Base-by-base conservation (phyloP, 2,329 filamentous ascomycete genomes). In the Colletotrichum chlorophyti region DNA sequence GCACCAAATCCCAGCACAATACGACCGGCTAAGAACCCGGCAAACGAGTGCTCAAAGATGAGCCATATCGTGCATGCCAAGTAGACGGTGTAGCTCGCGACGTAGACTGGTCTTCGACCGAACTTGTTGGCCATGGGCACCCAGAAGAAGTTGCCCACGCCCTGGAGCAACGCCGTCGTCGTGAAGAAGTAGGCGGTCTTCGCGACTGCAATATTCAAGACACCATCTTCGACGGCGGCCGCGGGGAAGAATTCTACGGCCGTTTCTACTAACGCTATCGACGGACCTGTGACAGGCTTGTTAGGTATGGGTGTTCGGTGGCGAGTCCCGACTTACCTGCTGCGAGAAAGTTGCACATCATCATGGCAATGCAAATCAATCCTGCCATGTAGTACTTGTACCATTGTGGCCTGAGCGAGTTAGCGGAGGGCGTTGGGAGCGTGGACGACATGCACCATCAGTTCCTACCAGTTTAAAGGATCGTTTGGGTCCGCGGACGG, bases 321-420 rank as follows among this genome's bases (percentile, higher is more conserved):
- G 26, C 14, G 17, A 14, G 31, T 37, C 17, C 37, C 27, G 19
- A 55, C 43, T 58, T 62, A 68, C 76, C 83, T n/a, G 81, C 83
- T 0, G 82, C 81, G 5, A 85, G 69, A 62, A 84, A 84, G 67
- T 84, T 85, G 69, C 76, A 82, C 68, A 84, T 75, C 60, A 83
- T 73, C 72, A 85, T 83, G 49, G 82, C 80, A 4, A 79, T 60
- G 65, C 79, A 83, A 29, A 83, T 75, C 12, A 83, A 69, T 43
- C 70, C 65, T 8, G 81, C 80, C 32, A 79, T 79, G 65, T 82
- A 84, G 60, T 76, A 74, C 47, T 82, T 80, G 62, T 78, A 80
- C 63, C 72, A 69, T 69, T 74, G 70, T 23, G 74, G 70, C 78
- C 76, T 79, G 29, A 11, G 32, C 27, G 31, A 32, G 32, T 57